Evolutionary conservation across 2,329 filamentous ascomycete genomes (phyloP).

Genomic region (Aspergillus terreus): DNA sequence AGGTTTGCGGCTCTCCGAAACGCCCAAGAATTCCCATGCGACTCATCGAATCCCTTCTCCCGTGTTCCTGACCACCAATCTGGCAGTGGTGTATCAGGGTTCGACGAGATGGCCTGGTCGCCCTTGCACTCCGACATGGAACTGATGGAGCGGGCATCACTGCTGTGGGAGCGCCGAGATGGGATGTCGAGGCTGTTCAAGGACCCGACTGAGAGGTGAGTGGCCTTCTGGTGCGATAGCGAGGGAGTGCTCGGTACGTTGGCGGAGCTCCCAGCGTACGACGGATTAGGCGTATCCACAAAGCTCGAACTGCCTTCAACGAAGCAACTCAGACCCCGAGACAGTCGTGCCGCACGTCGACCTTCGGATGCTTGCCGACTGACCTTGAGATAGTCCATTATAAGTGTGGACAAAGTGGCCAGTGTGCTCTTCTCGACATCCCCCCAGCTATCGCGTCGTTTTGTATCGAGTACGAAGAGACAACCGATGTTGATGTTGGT

Average conservation of each 20-base stretch:
- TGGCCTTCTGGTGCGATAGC: constrained; percentile 19
- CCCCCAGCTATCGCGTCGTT: constrained; percentile 48
- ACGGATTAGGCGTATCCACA: constrained; percentile 25
- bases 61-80: constrained; percentile 30
- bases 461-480: constrained; percentile 58
- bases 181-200: constrained; percentile 19
- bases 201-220: constrained; percentile 21
- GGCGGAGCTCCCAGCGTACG: constrained; percentile 18
- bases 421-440: constrained; percentile 46
- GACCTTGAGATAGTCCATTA: constrained; percentile 60
- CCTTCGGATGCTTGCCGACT: constrained; percentile 50
- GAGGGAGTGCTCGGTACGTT: constrained; percentile 18
- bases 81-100: constrained; percentile 25
- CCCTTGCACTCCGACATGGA: constrained; percentile 25
- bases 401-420: constrained; percentile 53
- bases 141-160: constrained; percentile 22
- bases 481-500: constrained; percentile 58
- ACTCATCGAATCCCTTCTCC: constrained; percentile 27
- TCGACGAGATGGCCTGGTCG: constrained; percentile 26
- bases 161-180: constrained; percentile 26
- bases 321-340: constrained; percentile 54
- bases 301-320: constrained; percentile 49
- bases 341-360: constrained; percentile 51
- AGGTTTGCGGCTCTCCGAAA: constrained; percentile 49
- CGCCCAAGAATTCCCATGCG: constrained; percentile 38